Evolutionary conservation across 2,329 filamentous ascomycete species (phyloP).

Genomic region (Ascochyta rabiei): DNA sequence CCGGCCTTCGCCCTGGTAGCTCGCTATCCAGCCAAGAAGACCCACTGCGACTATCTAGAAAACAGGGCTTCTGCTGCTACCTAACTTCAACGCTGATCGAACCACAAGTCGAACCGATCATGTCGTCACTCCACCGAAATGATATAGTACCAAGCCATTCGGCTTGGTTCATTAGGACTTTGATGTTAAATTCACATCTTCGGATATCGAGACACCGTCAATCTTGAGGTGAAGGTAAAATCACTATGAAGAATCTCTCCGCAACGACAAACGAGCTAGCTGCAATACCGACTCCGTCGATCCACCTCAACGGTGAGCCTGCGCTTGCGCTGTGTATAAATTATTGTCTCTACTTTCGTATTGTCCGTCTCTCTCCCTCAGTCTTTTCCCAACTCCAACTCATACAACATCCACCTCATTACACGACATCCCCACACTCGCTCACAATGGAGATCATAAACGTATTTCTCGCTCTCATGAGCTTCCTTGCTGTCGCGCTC

Average conservation of each 20-base stretch:
- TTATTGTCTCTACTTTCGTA: background rate
- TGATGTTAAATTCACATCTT: no score
- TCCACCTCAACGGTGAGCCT: background rate
- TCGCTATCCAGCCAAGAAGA: no score
- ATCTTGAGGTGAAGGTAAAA: background rate
- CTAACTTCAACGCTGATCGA: no score
- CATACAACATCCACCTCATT: background rate
- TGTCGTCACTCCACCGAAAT: no score
- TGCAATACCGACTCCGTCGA: background rate
- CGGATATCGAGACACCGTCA: background rate
- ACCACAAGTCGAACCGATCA: no score
- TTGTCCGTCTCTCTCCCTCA: background rate
- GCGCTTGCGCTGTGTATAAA: background rate
- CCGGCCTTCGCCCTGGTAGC: no score
- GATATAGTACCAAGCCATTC: no score
- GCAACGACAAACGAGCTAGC: background rate
- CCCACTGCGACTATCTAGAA: no score
- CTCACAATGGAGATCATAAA: background rate
- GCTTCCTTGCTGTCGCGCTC: background rate
- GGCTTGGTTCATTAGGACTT: no score
- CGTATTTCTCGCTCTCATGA: slow-evolving; percentile 1
- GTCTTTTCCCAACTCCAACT: background rate
- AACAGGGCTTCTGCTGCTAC: no score
- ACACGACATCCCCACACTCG: background rate
- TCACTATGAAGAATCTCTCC: background rate